Conservation (phyloP, 805 yeast genomes). For the Ogataea dorogensis region DNA sequence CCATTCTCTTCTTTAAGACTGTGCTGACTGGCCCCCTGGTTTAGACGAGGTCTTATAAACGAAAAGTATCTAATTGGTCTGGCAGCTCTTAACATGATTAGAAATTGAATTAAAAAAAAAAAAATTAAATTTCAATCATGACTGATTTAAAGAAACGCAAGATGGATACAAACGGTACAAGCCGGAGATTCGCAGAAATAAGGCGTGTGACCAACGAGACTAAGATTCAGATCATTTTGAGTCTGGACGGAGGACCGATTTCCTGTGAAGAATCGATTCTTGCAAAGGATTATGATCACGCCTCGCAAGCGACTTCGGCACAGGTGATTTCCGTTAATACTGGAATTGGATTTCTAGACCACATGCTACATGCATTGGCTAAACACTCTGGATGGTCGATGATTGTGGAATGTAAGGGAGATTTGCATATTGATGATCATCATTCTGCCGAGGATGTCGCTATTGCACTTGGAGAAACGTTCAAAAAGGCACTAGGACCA, state of each 20-base stretch:
- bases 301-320: slow-evolving; percentile 64
- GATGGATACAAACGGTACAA: slow-evolving; percentile 14
- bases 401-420: slow-evolving; percentile 87
- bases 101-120: slow-evolving; percentile 1
- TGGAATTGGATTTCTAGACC: slow-evolving; percentile 94
- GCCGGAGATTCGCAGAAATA: slow-evolving; percentile 44
- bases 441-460: slow-evolving; percentile 96
- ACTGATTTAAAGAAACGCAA: slow-evolving; percentile 20
- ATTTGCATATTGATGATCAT: slow-evolving; percentile 94
- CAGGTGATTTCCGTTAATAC: slow-evolving; percentile 82
- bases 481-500: slow-evolving; percentile 85
- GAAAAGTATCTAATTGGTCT: slow-evolving; percentile 12
- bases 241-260: slow-evolving; percentile 83
- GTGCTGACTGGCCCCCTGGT: slow-evolving; percentile 23
- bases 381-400: slow-evolving; percentile 97
- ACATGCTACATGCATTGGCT: slow-evolving; percentile 96
- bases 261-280: slow-evolving; percentile 61
- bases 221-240: slow-evolving; percentile 79
- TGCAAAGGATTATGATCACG: slow-evolving; percentile 40
- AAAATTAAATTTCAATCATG: slow-evolving; percentile 7
- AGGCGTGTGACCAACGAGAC: slow-evolving; percentile 88
- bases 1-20: slow-evolving; percentile 32
- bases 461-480: slow-evolving; percentile 85
- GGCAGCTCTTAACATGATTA: slow-evolving; percentile 7
- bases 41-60: slow-evolving; percentile 12